These are phyloP conservation scores for Talaromyces borbonicus DNA, from an alignment of 495 filamentous ascomycete species.

Conservation along the genomic window DNA sequence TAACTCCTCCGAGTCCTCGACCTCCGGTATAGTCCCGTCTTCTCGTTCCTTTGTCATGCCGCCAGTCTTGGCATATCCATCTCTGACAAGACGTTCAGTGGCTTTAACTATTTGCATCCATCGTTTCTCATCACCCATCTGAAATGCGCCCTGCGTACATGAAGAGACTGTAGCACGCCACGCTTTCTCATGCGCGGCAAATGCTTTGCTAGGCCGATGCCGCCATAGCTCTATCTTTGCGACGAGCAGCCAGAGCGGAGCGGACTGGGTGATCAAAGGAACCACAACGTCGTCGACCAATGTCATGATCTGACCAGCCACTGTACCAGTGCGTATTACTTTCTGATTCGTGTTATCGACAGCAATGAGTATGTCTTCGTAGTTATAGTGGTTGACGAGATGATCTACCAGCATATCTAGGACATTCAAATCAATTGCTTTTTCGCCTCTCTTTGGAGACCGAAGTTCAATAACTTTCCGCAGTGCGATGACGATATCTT, in stretches of 20 bases:
- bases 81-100: slow-evolving; percentile 36
- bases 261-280: slow-evolving; percentile 74
- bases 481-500: slow-evolving; percentile 64
- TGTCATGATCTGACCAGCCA: slow-evolving; percentile 50
- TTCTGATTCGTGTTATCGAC: slow-evolving; percentile 5
- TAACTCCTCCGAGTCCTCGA: slow-evolving; percentile 24
- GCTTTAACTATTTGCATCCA: slow-evolving; percentile 40
- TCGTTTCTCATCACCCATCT: slow-evolving; percentile 38
- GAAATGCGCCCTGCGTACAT: slow-evolving; percentile 37
- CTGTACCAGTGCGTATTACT: slow-evolving; percentile 32
- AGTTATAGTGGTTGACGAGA: slow-evolving; percentile 42
- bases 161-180: slow-evolving; percentile 61
- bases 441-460: slow-evolving; percentile 57
- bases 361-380: slow-evolving; percentile 25
- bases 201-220: slow-evolving; percentile 52
- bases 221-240: slow-evolving; percentile 62
- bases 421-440: slow-evolving; percentile 64
- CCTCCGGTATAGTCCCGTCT: slow-evolving; percentile 8
- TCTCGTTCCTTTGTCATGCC: slow-evolving; percentile 29
- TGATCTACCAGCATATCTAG: slow-evolving; percentile 63
- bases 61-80: slow-evolving; percentile 40
- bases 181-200: slow-evolving; percentile 79
- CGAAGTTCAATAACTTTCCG: slow-evolving; percentile 65
- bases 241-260: slow-evolving; percentile 64
- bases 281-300: slow-evolving; percentile 61